Evolutionary conservation across 176 grass and related monocot genomes (phyloP).

Genomic region (Ensete ventricosum): DNA sequence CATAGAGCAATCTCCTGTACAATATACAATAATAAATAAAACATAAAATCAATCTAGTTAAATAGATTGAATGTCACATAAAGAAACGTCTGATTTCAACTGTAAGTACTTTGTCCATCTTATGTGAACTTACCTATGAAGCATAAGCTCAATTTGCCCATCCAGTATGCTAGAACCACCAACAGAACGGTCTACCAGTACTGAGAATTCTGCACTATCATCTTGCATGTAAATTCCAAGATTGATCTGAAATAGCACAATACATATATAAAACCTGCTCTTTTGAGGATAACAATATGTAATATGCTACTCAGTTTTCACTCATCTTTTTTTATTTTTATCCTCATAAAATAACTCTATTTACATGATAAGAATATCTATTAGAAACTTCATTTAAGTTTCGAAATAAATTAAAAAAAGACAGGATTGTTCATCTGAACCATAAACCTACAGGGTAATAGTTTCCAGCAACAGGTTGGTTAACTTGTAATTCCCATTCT

Average conservation of each 20-base stretch:
- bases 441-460: conserved; percentile 81
- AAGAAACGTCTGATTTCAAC: background rate
- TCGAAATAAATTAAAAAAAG: background rate
- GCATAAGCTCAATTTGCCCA: conserved; percentile 92
- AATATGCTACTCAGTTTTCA: background rate
- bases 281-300: background rate
- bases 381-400: background rate
- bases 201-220: conserved; percentile 65
- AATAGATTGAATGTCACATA: background rate
- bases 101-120: background rate
- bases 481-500: conserved; percentile 76
- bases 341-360: no score
- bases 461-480: conserved; percentile 92
- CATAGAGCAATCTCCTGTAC: conserved; percentile 75
- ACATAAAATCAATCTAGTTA: background rate
- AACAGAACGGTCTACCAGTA: conserved; percentile 78
- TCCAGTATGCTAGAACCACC: conserved; percentile 82
- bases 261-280: background rate
- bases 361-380: background rate
- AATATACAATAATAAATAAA: conserved; percentile 16
- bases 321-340: background rate
- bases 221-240: conserved; percentile 91
- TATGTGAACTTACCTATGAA: conserved; percentile 50
- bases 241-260: conserved; percentile 55
- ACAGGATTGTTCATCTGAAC: background rate